These are phyloP conservation scores for Coprinellus micaceus DNA, from an alignment of 768 basidiomycete species.

Conservation along the genomic window DNA sequence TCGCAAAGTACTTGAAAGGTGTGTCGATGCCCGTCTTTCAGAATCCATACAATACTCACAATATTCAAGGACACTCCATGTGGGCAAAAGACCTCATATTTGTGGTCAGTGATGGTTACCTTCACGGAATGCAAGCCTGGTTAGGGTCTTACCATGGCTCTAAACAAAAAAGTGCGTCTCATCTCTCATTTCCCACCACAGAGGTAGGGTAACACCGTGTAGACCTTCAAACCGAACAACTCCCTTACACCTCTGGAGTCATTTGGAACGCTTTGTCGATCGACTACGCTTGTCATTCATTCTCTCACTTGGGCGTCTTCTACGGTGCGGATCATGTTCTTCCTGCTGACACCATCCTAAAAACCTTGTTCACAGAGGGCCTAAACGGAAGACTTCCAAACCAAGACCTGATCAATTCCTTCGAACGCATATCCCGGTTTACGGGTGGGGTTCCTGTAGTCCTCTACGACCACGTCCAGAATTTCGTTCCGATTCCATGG, in stretches of 20 bases:
- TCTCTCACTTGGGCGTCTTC: slow-evolving; percentile 93
- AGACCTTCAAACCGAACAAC: slow-evolving; percentile 66
- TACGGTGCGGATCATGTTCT: slow-evolving; percentile 56
- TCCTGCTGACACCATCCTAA: not conserved
- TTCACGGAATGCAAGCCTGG: slow-evolving; percentile 94
- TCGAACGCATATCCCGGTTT: slow-evolving; percentile 65
- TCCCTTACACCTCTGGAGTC: slow-evolving; percentile 72
- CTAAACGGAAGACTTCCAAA: slow-evolving; percentile 94
- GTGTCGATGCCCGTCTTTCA: slow-evolving; percentile 17
- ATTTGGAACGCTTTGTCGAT: slow-evolving; percentile 95
- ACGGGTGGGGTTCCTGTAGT: slow-evolving; percentile 75
- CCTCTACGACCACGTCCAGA: slow-evolving; percentile 75
- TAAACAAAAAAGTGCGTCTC: slow-evolving; percentile 52
- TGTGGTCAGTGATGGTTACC: slow-evolving; percentile 81
- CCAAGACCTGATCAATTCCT: slow-evolving; percentile 88
- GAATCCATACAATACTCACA: not conserved
- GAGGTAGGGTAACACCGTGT: not conserved
- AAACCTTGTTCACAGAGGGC: slow-evolving; percentile 59
- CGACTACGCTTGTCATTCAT: slow-evolving; percentile 96
- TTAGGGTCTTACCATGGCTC: slow-evolving; percentile 75
- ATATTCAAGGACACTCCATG: slow-evolving; percentile 64
- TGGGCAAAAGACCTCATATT: slow-evolving; percentile 96
- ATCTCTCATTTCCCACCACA: slow-evolving; percentile 8
- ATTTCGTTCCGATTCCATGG: slow-evolving; percentile 38
- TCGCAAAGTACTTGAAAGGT: slow-evolving; percentile 88